These are phyloP conservation scores for Pythium phragmitis DNA, from an alignment of 352 stramenopile species.

Conservation along the genomic window DNA sequence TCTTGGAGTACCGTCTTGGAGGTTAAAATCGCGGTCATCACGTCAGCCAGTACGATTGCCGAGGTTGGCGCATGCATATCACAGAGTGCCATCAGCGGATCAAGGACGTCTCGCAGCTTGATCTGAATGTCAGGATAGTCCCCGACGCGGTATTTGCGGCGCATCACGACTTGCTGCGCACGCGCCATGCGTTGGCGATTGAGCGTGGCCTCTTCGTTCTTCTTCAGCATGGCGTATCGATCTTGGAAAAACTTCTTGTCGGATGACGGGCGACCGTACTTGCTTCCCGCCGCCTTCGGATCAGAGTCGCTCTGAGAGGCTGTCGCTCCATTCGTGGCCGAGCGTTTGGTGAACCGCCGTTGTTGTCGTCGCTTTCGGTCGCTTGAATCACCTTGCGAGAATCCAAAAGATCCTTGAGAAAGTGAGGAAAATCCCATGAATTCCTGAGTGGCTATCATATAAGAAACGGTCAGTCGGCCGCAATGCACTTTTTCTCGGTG, in stretches of 20 bases:
- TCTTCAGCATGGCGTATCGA: constrained; percentile 51
- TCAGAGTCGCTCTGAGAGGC: neutral
- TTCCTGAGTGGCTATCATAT: constrained; percentile 15
- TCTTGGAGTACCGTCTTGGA: constrained; percentile 6
- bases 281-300: neutral
- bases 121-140: constrained; percentile 86
- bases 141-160: constrained; percentile 63
- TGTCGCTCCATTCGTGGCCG: neutral
- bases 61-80: constrained; percentile 39
- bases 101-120: constrained; percentile 58
- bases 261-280: constrained; percentile 6
- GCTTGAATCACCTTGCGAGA: constrained; percentile 3
- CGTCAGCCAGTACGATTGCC: constrained; percentile 38
- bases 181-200: constrained; percentile 50
- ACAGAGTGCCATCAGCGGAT: constrained; percentile 64
- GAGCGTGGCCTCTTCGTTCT: constrained; percentile 47
- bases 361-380: neutral
- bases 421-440: neutral
- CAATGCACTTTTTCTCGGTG: neutral
- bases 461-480: neutral
- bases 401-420: constrained; percentile 13
- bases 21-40: constrained; percentile 26
- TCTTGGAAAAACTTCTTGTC: constrained; percentile 67
- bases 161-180: constrained; percentile 57
- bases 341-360: constrained; percentile 37